phyloP scores from a whole-genome alignment of 768 basidiomycete species.

The Lyophyllum atratum region DNA sequence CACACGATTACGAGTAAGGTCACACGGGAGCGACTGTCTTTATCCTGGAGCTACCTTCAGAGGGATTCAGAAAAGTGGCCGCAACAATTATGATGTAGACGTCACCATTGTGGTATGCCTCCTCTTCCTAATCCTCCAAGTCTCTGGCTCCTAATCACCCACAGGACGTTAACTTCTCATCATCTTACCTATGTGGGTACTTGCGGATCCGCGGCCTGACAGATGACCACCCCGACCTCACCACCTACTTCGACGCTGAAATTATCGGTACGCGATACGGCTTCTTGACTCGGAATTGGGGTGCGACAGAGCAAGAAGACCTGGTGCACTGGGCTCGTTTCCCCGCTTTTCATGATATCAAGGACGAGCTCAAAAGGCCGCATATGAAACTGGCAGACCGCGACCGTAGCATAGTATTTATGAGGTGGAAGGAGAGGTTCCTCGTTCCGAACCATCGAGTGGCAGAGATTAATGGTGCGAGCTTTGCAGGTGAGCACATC shows the following conservation, averaged over 20 bases:
- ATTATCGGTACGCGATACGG: conserved; percentile 91
- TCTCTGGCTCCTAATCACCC: conserved; percentile 7
- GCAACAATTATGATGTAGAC: conserved; percentile 92
- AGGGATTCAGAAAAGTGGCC: conserved; percentile 92
- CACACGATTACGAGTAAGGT: conserved; percentile 72
- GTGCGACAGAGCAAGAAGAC: conserved; percentile 89
- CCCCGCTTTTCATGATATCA: conserved; percentile 81
- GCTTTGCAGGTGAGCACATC: conserved; percentile 78
- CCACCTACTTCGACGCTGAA: conserved; percentile 96
- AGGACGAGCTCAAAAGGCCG: conserved; percentile 77
- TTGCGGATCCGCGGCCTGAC: conserved; percentile 92
- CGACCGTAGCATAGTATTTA: conserved; percentile 83
- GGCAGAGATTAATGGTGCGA: conserved; percentile 92
- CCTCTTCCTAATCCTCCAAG: conserved; percentile 11
- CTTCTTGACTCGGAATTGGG: conserved; percentile 89
- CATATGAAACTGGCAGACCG: conserved; percentile 76
- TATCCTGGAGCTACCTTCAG: conserved; percentile 89
- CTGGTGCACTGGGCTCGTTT: conserved; percentile 94
- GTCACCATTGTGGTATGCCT: conserved; percentile 86
- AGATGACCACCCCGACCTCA: conserved; percentile 92
- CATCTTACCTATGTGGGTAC: conserved; percentile 88
- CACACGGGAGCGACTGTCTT: conserved; percentile 73
- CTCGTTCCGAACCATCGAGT: conserved; percentile 94
- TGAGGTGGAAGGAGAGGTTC: conserved; percentile 97
- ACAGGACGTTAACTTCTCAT: conserved; percentile 83